phyloP scores from a whole-genome alignment of 2,329 filamentous ascomycete genomes.

The Berkeleyomyces rouxiae region DNA sequence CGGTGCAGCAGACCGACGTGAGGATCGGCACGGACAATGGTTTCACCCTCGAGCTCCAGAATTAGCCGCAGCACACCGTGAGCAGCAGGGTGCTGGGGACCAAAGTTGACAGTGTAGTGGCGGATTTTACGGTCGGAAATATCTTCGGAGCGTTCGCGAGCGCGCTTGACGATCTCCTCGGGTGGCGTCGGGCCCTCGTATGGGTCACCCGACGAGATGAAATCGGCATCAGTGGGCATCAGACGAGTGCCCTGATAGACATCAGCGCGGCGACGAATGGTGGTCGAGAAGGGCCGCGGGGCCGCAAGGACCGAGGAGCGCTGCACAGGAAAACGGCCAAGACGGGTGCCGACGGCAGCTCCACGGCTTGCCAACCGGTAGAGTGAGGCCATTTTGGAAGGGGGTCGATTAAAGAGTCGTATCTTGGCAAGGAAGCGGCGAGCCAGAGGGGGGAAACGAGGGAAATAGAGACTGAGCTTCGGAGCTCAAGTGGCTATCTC shows the following conservation, averaged over 20 bases:
- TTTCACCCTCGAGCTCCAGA: conserved; percentile 92
- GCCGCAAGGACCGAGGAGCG: conserved; percentile 14
- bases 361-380: conserved; percentile 55
- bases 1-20: conserved; percentile 93
- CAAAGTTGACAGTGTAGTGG: conserved; percentile 99
- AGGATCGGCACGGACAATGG: conserved; percentile 90
- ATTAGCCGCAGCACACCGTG: conserved; percentile 97
- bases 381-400: conserved; percentile 46
- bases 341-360: conserved; percentile 28
- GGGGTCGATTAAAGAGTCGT: conserved; percentile 15
- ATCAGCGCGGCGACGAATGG: conserved; percentile 43
- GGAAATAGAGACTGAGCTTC: neutral
- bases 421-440: conserved; percentile 7
- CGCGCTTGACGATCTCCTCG: conserved; percentile 28
- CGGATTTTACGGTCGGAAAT: conserved; percentile 65
- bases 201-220: conserved; percentile 35
- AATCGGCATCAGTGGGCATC: conserved; percentile 48
- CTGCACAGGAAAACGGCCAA: conserved; percentile 15
- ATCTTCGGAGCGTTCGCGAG: conserved; percentile 26
- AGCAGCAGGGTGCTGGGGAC: conserved; percentile 93
- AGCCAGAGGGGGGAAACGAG: neutral
- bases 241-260: conserved; percentile 41
- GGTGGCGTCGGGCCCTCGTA: conserved; percentile 29
- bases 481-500: neutral
- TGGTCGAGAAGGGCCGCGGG: conserved; percentile 48